phyloP scores from a whole-genome alignment of 805 yeast species.

The Yamadazyma scolyti region DNA sequence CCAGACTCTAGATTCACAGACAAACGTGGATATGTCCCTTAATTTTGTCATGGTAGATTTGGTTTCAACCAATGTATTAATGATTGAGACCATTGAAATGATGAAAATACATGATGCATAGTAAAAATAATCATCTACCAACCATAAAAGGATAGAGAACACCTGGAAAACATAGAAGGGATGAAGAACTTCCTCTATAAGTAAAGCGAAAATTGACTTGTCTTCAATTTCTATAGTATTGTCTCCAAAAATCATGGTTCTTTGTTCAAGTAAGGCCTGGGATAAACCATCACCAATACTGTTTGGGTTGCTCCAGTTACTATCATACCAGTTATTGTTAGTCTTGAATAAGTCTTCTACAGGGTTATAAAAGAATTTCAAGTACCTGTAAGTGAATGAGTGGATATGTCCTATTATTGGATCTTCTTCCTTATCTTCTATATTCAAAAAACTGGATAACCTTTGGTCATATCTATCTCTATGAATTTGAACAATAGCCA shows the following conservation, averaged over 20 bases:
- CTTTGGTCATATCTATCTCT: conserved; percentile 67
- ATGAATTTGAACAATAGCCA: conserved; percentile 54
- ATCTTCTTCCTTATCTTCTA: conserved; percentile 38
- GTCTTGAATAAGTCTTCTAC: conserved; percentile 80
- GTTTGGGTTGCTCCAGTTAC: conserved; percentile 63
- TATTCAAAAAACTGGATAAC: conserved; percentile 61
- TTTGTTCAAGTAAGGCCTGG: conserved; percentile 62
- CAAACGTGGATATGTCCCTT: conserved; percentile 66
- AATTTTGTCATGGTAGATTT: conserved; percentile 68
- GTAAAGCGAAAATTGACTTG: conserved; percentile 59
- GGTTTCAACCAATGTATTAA: conserved; percentile 84
- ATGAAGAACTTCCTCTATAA: conserved; percentile 85
- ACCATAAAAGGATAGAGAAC: conserved; percentile 88
- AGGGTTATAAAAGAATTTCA: conserved; percentile 81
- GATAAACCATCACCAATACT: conserved; percentile 66
- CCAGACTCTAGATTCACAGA: conserved; percentile 83
- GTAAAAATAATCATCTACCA: conserved; percentile 86
- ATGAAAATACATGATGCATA: conserved; percentile 90
- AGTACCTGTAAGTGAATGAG: conserved; percentile 76
- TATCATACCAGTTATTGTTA: conserved; percentile 83
- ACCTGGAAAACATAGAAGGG: conserved; percentile 96
- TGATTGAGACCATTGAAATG: conserved; percentile 77
- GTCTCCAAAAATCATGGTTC: conserved; percentile 70
- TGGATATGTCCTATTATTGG: conserved; percentile 70
- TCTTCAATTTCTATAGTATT: conserved; percentile 76